phyloP scores from a whole-genome alignment of 2,329 filamentous ascomycete species.

The Pseudogymnoascus sp. region DNA sequence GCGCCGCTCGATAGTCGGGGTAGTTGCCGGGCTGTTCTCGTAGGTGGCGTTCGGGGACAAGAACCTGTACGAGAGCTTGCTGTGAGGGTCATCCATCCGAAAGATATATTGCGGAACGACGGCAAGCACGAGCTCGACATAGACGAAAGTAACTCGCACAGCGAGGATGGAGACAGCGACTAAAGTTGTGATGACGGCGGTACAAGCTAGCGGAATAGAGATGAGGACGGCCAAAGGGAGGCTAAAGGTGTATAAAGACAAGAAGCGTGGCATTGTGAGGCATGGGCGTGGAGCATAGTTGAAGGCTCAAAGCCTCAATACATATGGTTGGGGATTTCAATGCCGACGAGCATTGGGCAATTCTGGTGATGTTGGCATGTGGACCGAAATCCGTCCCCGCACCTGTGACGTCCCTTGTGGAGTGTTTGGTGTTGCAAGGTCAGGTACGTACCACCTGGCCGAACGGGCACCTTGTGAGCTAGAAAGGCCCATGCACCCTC shows the following conservation, averaged over 20 bases:
- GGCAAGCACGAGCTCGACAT: constrained; percentile 53
- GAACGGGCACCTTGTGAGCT: not conserved
- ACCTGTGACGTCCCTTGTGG: constrained; percentile 5
- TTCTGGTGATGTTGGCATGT: not conserved
- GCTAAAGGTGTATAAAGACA: constrained; percentile 47
- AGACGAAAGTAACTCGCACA: constrained; percentile 53
- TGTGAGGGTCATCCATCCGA: not conserved
- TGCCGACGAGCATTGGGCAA: not conserved
- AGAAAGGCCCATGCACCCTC: not conserved
- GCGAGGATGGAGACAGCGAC: constrained; percentile 55
- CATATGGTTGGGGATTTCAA: not conserved
- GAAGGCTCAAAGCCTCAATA: not conserved
- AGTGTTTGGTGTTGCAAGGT: not conserved
- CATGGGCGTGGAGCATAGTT: not conserved
- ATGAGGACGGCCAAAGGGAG: constrained; percentile 56
- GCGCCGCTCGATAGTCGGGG: not conserved
- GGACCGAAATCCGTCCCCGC: not conserved
- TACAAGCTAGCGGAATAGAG: constrained; percentile 55
- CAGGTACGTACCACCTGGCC: constrained; percentile 7
- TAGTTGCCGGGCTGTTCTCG: not conserved
- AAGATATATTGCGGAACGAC: constrained; percentile 49
- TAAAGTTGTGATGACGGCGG: constrained; percentile 56
- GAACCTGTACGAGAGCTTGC: constrained; percentile 16
- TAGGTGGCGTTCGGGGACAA: not conserved
- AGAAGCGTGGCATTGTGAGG: constrained; percentile 44